phyloP scores from a whole-genome alignment of 164 flowering plant genomes.

The Stephania cephalantha region DNA sequence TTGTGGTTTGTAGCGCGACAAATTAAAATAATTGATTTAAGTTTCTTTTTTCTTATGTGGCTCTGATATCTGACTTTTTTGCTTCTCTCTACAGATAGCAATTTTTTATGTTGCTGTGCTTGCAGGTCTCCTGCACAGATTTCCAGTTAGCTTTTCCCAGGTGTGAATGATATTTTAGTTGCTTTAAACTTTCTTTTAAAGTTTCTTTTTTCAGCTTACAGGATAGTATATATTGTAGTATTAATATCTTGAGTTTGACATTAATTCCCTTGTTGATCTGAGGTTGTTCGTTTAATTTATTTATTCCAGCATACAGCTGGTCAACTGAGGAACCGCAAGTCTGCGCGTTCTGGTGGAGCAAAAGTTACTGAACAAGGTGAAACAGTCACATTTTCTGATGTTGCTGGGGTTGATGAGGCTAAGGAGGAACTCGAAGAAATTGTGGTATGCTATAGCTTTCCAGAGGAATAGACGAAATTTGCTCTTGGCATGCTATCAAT shows the following conservation, averaged over 20 bases:
- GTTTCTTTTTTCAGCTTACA: background rate
- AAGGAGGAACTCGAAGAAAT: conserved; percentile 99
- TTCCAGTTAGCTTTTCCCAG: conserved; percentile 86
- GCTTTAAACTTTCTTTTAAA: background rate
- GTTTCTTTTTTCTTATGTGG: background rate
- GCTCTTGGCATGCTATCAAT: background rate
- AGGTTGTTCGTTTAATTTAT: conserved; percentile 10
- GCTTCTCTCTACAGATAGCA: conserved; percentile 58
- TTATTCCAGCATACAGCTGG: conserved; percentile 65
- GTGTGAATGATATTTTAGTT: conserved; percentile 27
- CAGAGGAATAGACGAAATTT: background rate
- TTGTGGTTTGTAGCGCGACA: background rate
- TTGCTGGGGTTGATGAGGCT: conserved; percentile 99
- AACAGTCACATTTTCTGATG: conserved; percentile 80
- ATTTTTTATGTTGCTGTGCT: conserved; percentile 83
- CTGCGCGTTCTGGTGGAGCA: conserved; percentile 61
- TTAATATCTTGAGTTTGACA: conserved; percentile 10
- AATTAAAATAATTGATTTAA: background rate
- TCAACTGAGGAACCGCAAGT: conserved; percentile 79
- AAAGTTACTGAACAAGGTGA: conserved; percentile 84
- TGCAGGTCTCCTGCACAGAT: conserved; percentile 77
- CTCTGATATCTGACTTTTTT: conserved; percentile 10
- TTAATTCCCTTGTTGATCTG: conserved; percentile 7
- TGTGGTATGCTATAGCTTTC: conserved; percentile 53
- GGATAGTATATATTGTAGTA: background rate